A percentile compares a stretch with the other conserved stretches of the same genome.
phyloP scores from a whole-genome alignment of 306 rosid species.

The Purshia tridentata region DNA sequence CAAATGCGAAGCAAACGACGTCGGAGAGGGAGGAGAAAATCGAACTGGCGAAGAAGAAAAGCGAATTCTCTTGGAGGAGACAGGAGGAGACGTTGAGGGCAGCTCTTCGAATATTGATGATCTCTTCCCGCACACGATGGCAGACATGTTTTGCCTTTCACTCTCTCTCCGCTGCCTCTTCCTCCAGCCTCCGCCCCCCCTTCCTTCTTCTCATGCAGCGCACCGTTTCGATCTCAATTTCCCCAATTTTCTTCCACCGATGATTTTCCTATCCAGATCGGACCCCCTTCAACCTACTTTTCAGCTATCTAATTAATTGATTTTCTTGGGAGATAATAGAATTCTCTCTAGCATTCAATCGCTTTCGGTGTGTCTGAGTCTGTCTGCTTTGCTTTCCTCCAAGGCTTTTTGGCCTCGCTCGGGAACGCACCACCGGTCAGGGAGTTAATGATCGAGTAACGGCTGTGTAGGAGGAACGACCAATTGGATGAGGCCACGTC shows the following conservation, averaged over 20 bases:
- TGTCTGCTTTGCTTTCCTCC: neutral
- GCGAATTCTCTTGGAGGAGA: constrained; percentile 54
- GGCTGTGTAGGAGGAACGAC: neutral
- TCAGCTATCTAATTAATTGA: neutral
- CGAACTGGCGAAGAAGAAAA: constrained; percentile 62
- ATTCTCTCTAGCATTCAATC: neutral
- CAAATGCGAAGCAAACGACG: constrained; percentile 27
- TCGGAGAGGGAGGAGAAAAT: constrained; percentile 42
- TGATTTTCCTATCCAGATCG: neutral
- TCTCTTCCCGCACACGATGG: constrained; percentile 96
- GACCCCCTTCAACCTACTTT: neutral
- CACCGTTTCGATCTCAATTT: constrained; percentile 23
- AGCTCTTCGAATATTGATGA: constrained; percentile 85
- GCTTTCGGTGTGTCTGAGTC: neutral
- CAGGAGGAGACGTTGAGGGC: constrained; percentile 55
- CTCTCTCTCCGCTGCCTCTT: constrained; percentile 25
- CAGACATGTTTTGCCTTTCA: constrained; percentile 81
- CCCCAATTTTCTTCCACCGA: neutral
- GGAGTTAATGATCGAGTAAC: neutral
- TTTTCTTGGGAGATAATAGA: neutral
- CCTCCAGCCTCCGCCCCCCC: constrained; percentile 25
- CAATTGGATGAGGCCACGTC: constrained; percentile 1
- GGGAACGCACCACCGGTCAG: neutral
- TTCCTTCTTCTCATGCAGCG: constrained; percentile 50
- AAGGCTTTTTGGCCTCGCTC: neutral